These are phyloP conservation scores for Stachybotrys echinatus DNA, from an alignment of 2,329 filamentous ascomycete genomes.

Conservation along the genomic window DNA sequence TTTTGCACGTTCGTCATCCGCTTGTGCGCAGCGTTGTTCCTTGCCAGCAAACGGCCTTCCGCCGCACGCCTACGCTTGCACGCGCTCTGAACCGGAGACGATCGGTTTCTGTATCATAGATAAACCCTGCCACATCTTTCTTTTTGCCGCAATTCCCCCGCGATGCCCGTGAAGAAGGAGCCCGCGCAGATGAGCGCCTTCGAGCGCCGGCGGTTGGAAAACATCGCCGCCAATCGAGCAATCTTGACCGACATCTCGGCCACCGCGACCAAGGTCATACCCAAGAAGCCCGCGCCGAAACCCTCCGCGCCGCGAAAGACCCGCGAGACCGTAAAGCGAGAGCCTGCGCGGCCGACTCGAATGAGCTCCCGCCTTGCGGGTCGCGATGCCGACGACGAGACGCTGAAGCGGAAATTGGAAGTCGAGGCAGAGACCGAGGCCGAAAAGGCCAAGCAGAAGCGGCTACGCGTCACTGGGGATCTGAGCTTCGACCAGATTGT, in stretches of 20 bases:
- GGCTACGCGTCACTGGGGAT: slow-evolving; percentile 44
- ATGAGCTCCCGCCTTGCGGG: slow-evolving; percentile 56
- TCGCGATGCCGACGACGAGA: slow-evolving; percentile 40
- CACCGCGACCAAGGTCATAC: slow-evolving; percentile 64
- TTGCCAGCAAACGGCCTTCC: no score
- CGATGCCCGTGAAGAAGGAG: slow-evolving; percentile 42
- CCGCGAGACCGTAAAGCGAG: slow-evolving; percentile 40
- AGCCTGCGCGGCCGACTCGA: slow-evolving; percentile 44
- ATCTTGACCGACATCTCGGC: slow-evolving; percentile 72
- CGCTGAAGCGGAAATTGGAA: slow-evolving; percentile 44
- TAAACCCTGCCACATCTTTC: no score
- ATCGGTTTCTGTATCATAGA: no score
- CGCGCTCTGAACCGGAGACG: no score
- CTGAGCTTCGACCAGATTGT: slow-evolving; percentile 72
- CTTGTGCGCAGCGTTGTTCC: background rate
- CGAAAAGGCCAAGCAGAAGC: slow-evolving; percentile 51
- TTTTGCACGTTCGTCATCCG: slow-evolving; percentile 1
- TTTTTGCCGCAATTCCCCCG: background rate
- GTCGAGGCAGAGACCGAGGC: slow-evolving; percentile 40
- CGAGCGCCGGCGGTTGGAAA: slow-evolving; percentile 77
- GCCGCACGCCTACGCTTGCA: no score
- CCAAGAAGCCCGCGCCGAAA: slow-evolving; percentile 46
- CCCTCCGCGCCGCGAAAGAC: slow-evolving; percentile 21
- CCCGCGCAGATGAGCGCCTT: slow-evolving; percentile 66
- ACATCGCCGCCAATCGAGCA: slow-evolving; percentile 81